phyloP scores from a whole-genome alignment of 2,329 filamentous ascomycete species.

The Endocalyx cinctus region DNA sequence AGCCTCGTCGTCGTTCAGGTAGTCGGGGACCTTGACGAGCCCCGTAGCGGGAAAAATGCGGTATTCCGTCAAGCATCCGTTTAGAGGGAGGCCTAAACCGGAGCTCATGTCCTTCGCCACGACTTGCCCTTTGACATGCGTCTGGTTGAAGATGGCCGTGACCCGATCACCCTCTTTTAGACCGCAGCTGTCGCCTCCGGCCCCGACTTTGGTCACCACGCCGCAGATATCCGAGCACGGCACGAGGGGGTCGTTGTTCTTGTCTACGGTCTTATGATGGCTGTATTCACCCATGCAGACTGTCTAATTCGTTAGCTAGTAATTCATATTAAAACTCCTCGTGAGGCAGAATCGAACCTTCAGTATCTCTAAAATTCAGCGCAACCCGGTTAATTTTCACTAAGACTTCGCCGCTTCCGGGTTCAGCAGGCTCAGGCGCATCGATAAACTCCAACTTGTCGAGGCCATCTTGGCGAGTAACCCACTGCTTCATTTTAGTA shows the following conservation, averaged over 20 bases:
- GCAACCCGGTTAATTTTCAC: constrained; percentile 42
- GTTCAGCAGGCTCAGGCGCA: constrained; percentile 37
- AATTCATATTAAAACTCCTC: not conserved
- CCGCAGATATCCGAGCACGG: constrained; percentile 71
- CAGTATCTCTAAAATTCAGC: constrained; percentile 47
- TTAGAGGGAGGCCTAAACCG: constrained; percentile 57
- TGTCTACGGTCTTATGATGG: constrained; percentile 53
- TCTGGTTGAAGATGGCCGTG: constrained; percentile 58
- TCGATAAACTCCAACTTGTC: constrained; percentile 45
- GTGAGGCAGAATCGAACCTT: constrained; percentile 30
- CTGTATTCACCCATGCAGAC: constrained; percentile 63
- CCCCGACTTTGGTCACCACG: constrained; percentile 46
- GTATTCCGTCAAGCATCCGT: constrained; percentile 54
- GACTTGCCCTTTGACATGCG: constrained; percentile 55
- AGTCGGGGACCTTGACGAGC: constrained; percentile 51
- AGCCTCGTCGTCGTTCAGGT: constrained; percentile 56
- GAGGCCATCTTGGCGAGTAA: constrained; percentile 50
- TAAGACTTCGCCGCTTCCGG: constrained; percentile 47
- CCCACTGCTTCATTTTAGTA: constrained; percentile 45
- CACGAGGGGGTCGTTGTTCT: constrained; percentile 42
- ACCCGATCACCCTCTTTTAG: constrained; percentile 61
- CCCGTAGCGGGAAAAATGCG: constrained; percentile 54
- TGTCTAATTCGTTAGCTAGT: constrained; percentile 20
- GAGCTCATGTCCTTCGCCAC: constrained; percentile 48
- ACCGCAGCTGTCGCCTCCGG: constrained; percentile 31